These are phyloP conservation scores for Rachicladosporium sp. DNA, from an alignment of 2,329 filamentous ascomycete species.

Conservation along the genomic window DNA sequence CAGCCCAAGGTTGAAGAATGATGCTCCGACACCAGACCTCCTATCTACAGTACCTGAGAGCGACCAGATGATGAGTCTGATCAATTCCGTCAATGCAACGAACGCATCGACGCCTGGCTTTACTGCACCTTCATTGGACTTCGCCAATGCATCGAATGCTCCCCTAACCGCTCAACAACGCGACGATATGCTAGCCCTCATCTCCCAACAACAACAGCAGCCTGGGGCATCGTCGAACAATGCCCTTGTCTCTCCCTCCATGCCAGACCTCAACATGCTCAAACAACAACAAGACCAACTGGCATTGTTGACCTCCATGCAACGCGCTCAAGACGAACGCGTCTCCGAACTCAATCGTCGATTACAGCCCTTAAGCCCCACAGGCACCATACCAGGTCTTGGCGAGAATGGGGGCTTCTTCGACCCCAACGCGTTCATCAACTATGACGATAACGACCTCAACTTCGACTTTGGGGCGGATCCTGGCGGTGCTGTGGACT, in stretches of 20 bases:
- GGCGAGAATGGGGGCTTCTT: slow-evolving; percentile 14
- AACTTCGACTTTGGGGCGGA: slow-evolving; percentile 16
- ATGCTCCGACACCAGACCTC: slow-evolving; percentile 26
- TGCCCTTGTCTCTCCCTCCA: slow-evolving; percentile 43
- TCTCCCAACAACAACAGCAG: slow-evolving; percentile 4
- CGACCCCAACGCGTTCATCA: slow-evolving; percentile 39
- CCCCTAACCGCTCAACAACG: slow-evolving; percentile 37
- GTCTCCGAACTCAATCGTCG: slow-evolving; percentile 63
- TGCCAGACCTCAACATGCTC: slow-evolving; percentile 50
- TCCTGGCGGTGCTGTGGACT: slow-evolving; percentile 4
- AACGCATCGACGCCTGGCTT: slow-evolving; percentile 23
- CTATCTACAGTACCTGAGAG: slow-evolving; percentile 27
- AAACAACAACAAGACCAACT: slow-evolving; percentile 61
- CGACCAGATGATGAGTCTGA: slow-evolving; percentile 39
- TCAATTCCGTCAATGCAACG: slow-evolving; percentile 33
- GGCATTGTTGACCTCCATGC: slow-evolving; percentile 64
- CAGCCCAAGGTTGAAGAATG: slow-evolving; percentile 28
- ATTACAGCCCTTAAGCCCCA: slow-evolving; percentile 69
- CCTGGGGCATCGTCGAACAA: slow-evolving; percentile 34
- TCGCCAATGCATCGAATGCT: slow-evolving; percentile 20
- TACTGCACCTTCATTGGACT: slow-evolving; percentile 29
- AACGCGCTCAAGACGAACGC: slow-evolving; percentile 64
- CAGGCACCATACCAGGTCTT: slow-evolving; percentile 63
- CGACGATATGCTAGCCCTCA: slow-evolving; percentile 33
- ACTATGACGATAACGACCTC: slow-evolving; percentile 30